These are phyloP conservation scores for Candida nanaspora DNA, from an alignment of 805 yeast species.

Conservation along the genomic window DNA sequence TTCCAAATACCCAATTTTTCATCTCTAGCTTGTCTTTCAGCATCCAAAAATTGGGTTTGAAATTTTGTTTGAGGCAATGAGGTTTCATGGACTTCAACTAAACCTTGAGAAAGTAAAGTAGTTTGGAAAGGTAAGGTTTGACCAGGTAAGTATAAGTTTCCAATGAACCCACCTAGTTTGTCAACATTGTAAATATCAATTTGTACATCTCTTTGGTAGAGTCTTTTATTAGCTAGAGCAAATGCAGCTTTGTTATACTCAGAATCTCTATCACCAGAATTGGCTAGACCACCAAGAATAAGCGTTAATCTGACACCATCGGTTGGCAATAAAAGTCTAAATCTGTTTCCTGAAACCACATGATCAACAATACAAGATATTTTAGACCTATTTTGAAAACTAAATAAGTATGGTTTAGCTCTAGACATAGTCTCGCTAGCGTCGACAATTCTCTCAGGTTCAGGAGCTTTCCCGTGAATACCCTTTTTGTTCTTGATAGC, in stretches of 20 bases:
- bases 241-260: conserved; percentile 42
- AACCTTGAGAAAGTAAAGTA: conserved; percentile 52
- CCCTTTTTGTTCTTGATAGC: conserved; percentile 56
- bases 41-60: conserved; percentile 45
- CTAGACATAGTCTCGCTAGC: conserved; percentile 70
- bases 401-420: conserved; percentile 67
- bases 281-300: conserved; percentile 67
- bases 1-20: conserved; percentile 62
- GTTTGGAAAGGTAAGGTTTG: conserved; percentile 50
- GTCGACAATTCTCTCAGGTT: conserved; percentile 59
- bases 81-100: conserved; percentile 55
- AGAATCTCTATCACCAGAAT: conserved; percentile 29
- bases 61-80: conserved; percentile 54
- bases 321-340: conserved; percentile 58
- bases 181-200: conserved; percentile 65
- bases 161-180: conserved; percentile 75
- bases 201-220: conserved; percentile 67
- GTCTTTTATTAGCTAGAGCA: conserved; percentile 43
- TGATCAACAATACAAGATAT: conserved; percentile 68
- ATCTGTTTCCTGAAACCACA: conserved; percentile 61
- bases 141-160: conserved; percentile 51
- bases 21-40: conserved; percentile 55
- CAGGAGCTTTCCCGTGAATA: conserved; percentile 51
- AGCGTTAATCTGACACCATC: conserved; percentile 65
- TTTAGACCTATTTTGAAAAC: conserved; percentile 58